phyloP scores from a whole-genome alignment of 2,329 filamentous ascomycete genomes.

The Stemphylium vesicarium region DNA sequence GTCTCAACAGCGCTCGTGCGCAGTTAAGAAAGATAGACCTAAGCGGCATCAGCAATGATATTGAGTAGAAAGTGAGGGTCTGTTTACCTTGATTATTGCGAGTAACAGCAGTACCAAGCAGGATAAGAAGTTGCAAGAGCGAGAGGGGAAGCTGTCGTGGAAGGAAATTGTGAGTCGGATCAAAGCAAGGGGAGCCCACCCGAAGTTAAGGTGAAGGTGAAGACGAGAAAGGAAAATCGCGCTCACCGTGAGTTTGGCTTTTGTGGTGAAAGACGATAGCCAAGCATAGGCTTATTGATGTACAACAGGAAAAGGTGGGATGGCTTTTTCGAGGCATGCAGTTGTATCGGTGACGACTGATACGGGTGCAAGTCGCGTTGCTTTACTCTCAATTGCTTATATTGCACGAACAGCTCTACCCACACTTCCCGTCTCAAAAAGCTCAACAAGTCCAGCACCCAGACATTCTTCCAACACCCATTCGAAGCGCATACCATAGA shows the following conservation, averaged over 20 bases:
- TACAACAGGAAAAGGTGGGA: too few species aligned
- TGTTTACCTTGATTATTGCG: too few species aligned
- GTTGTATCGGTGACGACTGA: too few species aligned
- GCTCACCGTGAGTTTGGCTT: slow-evolving; percentile 1
- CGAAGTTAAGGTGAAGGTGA: slow-evolving; percentile 8
- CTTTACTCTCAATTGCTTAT: too few species aligned
- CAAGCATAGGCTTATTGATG: too few species aligned
- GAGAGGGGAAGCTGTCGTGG: not conserved
- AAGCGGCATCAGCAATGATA: not conserved
- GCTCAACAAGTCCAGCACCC: slow-evolving; percentile 72
- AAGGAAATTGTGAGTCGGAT: not conserved
- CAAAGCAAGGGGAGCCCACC: not conserved
- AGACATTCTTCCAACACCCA: slow-evolving; percentile 76
- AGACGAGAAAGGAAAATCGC: not conserved
- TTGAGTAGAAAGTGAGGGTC: too few species aligned
- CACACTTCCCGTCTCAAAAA: slow-evolving; percentile 78
- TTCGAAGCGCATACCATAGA: slow-evolving; percentile 72
- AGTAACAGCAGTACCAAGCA: not conserved
- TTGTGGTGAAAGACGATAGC: too few species aligned
- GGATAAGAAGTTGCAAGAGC: not conserved
- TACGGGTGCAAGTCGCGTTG: too few species aligned
- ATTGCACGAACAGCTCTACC: slow-evolving; percentile 47
- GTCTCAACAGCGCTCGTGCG: not conserved
- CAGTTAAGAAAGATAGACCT: not conserved
- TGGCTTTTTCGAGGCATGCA: too few species aligned